Percentiles rank a stretch among this genome's conserved stretches.
Conservation (phyloP, 2,329 filamentous ascomycete genomes). For the Colletotrichum cereale region DNA sequence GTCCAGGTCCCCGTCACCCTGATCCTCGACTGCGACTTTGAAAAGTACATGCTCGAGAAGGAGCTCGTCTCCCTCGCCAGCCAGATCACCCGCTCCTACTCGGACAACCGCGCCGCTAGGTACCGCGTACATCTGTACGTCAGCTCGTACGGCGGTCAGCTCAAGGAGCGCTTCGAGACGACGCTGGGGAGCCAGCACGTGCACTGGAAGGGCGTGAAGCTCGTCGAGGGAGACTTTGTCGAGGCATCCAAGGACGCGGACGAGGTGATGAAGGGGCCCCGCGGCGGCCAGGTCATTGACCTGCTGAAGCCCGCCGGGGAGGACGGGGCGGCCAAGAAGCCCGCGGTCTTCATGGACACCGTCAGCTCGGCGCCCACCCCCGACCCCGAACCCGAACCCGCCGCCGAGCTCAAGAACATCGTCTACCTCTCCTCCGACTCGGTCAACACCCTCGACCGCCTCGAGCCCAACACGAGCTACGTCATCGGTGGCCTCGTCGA, state of each 20-base stretch:
- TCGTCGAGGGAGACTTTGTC: constrained; percentile 81
- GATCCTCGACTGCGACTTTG: constrained; percentile 92
- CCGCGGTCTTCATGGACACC: constrained; percentile 50
- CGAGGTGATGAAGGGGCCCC: constrained; percentile 71
- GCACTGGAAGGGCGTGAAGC: constrained; percentile 83
- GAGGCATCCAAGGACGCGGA: constrained; percentile 75
- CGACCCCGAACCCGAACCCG: constrained; percentile 47
- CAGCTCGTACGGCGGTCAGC: constrained; percentile 80
- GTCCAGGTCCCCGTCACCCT: constrained; percentile 81
- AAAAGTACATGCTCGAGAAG: constrained; percentile 87
- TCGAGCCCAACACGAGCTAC: constrained; percentile 91
- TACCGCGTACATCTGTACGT: constrained; percentile 81
- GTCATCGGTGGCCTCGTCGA: constrained; percentile 95
- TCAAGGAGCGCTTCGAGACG: constrained; percentile 85
- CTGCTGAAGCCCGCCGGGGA: constrained; percentile 59
- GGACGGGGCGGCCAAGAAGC: constrained; percentile 43
- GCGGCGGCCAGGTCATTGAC: constrained; percentile 70
- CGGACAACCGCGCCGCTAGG: constrained; percentile 80
- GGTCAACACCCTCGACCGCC: constrained; percentile 82
- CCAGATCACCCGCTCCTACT: constrained; percentile 90
- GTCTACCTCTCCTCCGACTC: constrained; percentile 95
- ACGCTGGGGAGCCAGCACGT: constrained; percentile 78
- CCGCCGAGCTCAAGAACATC: constrained; percentile 60
- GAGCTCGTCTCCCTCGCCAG: constrained; percentile 85
- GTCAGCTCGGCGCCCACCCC: constrained; percentile 50